A percentile compares a stretch with the other conserved stretches of the same genome.
These are phyloP conservation scores for Chamaenerion angustifolium DNA, from an alignment of 345 rosid genomes.

Conservation along the genomic window DNA sequence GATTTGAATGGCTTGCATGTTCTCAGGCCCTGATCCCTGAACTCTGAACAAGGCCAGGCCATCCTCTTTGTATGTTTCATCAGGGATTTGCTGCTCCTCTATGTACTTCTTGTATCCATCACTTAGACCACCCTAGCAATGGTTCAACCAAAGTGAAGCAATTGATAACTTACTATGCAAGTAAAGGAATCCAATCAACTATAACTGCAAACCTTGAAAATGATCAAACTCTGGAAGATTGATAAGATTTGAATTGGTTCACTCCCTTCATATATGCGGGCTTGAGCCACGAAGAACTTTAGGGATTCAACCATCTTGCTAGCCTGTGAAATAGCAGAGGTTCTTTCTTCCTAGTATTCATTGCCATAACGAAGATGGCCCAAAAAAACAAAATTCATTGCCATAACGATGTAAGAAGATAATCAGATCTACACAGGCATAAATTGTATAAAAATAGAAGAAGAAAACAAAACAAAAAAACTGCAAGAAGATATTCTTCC, in stretches of 20 bases:
- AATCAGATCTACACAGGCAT: background rate
- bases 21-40: constrained; percentile 98
- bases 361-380: background rate
- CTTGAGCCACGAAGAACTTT: constrained; percentile 81
- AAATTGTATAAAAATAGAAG: background rate
- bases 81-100: constrained; percentile 58
- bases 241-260: constrained; percentile 86
- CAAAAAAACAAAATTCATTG: too few species aligned
- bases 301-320: constrained; percentile 80
- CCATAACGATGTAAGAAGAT: background rate
- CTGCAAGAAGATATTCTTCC: constrained; percentile 54
- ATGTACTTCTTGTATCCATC: constrained; percentile 69
- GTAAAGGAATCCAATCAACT: background rate
- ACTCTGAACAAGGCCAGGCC: constrained; percentile 73
- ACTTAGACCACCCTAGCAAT: constrained; percentile 77
- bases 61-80: constrained; percentile 68
- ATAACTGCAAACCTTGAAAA: constrained; percentile 46
- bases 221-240: constrained; percentile 80
- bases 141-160: background rate
- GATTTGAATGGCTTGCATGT: constrained; percentile 98
- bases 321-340: constrained; percentile 61
- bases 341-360: constrained; percentile 49
- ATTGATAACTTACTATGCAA: background rate
- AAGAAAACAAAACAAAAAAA: too few species aligned
- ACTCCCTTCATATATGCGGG: constrained; percentile 76